Evolutionary conservation across 805 yeast species (phyloP).

Genomic region (Citeromyces matritensis): DNA sequence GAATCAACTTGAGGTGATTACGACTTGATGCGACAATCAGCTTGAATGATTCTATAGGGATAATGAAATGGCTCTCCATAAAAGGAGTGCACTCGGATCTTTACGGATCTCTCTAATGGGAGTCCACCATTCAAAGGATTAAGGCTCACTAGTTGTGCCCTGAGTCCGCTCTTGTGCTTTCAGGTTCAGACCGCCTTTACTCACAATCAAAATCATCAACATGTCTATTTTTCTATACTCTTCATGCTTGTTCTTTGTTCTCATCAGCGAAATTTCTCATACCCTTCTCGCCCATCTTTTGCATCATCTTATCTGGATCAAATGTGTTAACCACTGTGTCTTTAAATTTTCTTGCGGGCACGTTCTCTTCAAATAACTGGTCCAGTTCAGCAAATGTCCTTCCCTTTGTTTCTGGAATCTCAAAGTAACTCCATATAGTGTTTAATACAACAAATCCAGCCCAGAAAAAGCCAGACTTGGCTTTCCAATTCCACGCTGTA

Average conservation of each 20-base stretch:
- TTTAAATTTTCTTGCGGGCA: constrained; percentile 11
- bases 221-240: constrained; percentile 1
- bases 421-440: constrained; percentile 26
- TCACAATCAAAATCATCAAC: neutral
- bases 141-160: too few relatives aligned
- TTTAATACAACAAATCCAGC: constrained; percentile 18
- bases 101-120: too few relatives aligned
- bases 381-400: constrained; percentile 50
- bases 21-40: too few relatives aligned
- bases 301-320: neutral
- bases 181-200: too few relatives aligned
- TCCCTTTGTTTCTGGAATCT: constrained; percentile 52
- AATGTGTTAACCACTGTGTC: constrained; percentile 2
- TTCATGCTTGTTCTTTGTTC: constrained; percentile 1
- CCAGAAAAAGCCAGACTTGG: constrained; percentile 34
- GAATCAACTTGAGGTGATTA: too few relatives aligned
- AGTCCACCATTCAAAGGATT: too few relatives aligned
- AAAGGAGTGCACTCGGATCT: too few relatives aligned
- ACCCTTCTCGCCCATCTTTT: neutral
- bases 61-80: too few relatives aligned
- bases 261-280: too few relatives aligned
- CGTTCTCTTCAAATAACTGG: constrained; percentile 16
- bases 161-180: too few relatives aligned
- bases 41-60: too few relatives aligned
- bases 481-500: constrained; percentile 26